Conservation (phyloP, 805 yeast genomes). For the Yarrowia hollandica region DNA sequence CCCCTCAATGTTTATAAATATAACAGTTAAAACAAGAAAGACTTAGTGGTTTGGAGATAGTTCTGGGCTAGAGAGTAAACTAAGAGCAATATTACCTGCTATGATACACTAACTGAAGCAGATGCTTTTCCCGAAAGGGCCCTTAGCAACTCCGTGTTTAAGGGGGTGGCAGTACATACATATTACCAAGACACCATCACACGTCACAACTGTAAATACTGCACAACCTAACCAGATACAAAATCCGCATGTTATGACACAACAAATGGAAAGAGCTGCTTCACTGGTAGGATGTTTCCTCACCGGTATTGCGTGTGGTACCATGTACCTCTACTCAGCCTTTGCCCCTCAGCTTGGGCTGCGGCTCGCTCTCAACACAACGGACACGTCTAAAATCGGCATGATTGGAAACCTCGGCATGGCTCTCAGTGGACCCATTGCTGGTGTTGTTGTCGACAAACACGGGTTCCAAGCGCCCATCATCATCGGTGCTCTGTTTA, state of each 20-base stretch:
- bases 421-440: constrained; percentile 65
- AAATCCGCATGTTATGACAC: constrained; percentile 27
- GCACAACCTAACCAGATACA: constrained; percentile 14
- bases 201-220: constrained; percentile 21
- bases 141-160: background rate
- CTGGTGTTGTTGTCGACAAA: constrained; percentile 64
- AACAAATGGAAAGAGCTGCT: constrained; percentile 26
- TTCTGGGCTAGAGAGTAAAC: too few relatives aligned
- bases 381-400: constrained; percentile 64
- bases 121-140: too few relatives aligned
- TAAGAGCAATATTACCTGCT: too few relatives aligned
- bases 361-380: constrained; percentile 57
- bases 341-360: constrained; percentile 75
- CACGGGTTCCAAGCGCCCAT: constrained; percentile 49
- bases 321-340: constrained; percentile 71
- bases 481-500: constrained; percentile 4
- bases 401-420: constrained; percentile 66
- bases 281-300: constrained; percentile 27
- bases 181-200: background rate
- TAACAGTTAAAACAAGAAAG: too few relatives aligned
- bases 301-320: constrained; percentile 63
- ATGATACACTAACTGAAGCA: too few relatives aligned
- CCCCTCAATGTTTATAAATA: background rate
- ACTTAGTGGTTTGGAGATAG: too few relatives aligned
- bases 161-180: background rate